Conservation (phyloP, 2,329 filamentous ascomycete genomes). For the Coniochaeta hoffmannii region DNA sequence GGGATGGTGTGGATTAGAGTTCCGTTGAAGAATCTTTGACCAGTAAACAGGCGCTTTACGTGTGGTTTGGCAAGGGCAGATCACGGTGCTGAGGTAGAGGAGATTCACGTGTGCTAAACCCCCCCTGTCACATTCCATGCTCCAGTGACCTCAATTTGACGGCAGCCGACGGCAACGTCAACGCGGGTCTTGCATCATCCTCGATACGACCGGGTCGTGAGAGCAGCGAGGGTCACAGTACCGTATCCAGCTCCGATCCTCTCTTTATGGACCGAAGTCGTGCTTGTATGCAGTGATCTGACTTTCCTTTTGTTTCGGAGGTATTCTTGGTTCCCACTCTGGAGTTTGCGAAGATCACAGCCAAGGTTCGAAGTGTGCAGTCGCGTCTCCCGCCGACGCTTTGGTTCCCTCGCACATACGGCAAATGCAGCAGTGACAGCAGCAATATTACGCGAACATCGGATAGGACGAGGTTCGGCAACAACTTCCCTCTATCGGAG, state of each 20-base stretch:
- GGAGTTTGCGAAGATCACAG: not conserved
- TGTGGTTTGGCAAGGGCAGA: no score
- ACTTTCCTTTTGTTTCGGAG: not conserved
- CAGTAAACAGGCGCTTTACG: no score
- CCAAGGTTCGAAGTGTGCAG: not conserved
- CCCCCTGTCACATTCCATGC: not conserved
- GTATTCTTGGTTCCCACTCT: not conserved
- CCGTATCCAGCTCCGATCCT: not conserved
- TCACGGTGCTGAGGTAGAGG: not conserved
- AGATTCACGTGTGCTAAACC: not conserved
- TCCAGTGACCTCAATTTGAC: not conserved
- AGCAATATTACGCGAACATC: not conserved
- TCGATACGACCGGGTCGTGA: not conserved
- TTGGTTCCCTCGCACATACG: not conserved
- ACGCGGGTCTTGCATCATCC: not conserved
- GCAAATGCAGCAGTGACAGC: not conserved
- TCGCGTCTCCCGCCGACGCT: not conserved
- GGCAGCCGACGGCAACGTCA: not conserved
- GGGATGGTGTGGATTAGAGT: no score
- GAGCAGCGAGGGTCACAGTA: not conserved
- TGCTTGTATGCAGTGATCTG: not conserved
- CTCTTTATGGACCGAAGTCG: no score
- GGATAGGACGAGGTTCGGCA: not conserved
- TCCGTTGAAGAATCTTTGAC: no score
- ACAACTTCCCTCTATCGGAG: not conserved